Evolutionary conservation across 1,139 yeast genomes (phyloP).

Genomic region (Yamadazyma triangularis): DNA sequence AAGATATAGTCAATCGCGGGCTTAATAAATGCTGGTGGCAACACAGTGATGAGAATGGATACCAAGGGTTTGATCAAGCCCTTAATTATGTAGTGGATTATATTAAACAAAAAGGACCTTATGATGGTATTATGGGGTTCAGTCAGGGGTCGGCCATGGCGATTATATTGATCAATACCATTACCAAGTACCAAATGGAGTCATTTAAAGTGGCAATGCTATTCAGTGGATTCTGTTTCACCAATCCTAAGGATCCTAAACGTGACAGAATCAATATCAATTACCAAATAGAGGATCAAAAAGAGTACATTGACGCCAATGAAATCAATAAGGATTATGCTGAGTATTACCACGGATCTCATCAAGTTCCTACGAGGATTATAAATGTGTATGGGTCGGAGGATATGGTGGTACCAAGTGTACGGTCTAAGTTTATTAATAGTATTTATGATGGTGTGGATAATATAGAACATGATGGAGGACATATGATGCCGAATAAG

Average conservation of each 20-base stretch:
- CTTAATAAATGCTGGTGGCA: constrained; percentile 51
- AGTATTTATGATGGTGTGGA: constrained; percentile 16
- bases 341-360: constrained; percentile 14
- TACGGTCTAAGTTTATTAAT: constrained; percentile 25
- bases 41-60: constrained; percentile 17
- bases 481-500: constrained; percentile 35
- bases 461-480: constrained; percentile 29
- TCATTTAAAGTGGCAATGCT: constrained; percentile 46
- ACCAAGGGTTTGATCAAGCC: constrained; percentile 29
- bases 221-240: constrained; percentile 55
- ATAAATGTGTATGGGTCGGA: constrained; percentile 27
- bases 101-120: constrained; percentile 74
- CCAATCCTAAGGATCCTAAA: constrained; percentile 25
- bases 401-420: constrained; percentile 32
- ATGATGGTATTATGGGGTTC: constrained; percentile 83
- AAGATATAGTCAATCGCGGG: constrained; percentile 35
- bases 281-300: constrained; percentile 17
- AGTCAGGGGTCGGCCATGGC: constrained; percentile 93
- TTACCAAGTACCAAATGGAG: constrained; percentile 14
- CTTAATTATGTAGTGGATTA: constrained; percentile 44
- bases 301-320: constrained; percentile 17
- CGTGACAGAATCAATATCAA: constrained; percentile 17
- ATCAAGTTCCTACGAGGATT: constrained; percentile 17
- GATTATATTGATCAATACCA: constrained; percentile 36
- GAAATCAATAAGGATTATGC: constrained; percentile 14